A percentile compares a stretch with the other conserved stretches of the same genome.
Conservation (phyloP, 768 basidiomycete species). For the Lactarius indigo region DNA sequence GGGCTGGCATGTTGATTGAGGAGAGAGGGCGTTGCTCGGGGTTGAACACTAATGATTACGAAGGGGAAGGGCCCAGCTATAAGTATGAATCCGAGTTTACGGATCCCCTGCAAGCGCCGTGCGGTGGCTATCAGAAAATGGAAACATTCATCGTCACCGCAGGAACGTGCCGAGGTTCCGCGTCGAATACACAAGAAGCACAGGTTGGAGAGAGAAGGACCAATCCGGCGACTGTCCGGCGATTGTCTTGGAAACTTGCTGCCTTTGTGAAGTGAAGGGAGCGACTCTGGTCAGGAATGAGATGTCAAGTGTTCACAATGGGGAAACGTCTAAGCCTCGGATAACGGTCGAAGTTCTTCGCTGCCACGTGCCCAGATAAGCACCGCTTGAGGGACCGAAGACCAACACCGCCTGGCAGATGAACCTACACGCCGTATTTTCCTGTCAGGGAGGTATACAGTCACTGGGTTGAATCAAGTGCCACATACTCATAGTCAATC, state of each 20-base stretch:
- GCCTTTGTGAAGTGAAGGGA: not conserved
- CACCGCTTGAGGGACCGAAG: not conserved
- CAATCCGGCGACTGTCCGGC: not conserved
- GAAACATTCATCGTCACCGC: not conserved
- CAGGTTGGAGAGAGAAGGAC: not conserved
- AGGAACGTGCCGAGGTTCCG: not conserved
- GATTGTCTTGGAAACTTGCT: not conserved
- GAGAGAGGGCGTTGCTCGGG: not conserved
- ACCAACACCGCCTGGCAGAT: not conserved
- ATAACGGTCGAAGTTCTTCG: not conserved
- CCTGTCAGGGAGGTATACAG: not conserved
- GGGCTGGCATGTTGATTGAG: not conserved
- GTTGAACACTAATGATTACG: not conserved
- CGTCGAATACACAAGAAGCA: not conserved
- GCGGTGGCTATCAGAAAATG: not conserved
- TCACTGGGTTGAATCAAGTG: not conserved
- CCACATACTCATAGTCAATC: not conserved
- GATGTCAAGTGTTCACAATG: not conserved
- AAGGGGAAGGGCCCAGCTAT: not conserved
- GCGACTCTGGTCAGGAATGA: not conserved
- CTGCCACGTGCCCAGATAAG: not conserved
- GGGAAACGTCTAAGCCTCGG: not conserved
- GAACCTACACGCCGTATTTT: not conserved
- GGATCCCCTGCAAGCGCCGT: not conserved
- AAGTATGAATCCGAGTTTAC: not conserved